phyloP scores from a whole-genome alignment of 768 basidiomycete species.

The Serendipita sp. region DNA sequence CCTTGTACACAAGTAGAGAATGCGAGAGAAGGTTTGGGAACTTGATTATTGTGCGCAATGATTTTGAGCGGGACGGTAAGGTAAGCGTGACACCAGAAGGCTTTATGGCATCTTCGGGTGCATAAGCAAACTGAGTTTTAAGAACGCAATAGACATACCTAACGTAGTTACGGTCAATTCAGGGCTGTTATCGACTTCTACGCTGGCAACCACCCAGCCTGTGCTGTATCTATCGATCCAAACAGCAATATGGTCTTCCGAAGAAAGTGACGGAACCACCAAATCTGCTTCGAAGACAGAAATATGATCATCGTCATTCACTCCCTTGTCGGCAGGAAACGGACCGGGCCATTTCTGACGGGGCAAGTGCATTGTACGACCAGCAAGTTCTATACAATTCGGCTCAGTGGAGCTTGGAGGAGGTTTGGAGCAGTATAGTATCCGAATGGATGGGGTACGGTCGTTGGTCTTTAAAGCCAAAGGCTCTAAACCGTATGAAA shows the following conservation, averaged over 20 bases:
- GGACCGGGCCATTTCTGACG: background rate
- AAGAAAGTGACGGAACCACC: background rate
- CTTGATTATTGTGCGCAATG: slow-evolving; percentile 27
- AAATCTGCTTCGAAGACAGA: background rate
- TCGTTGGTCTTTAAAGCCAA: background rate
- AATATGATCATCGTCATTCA: background rate
- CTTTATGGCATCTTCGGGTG: background rate
- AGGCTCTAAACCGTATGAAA: background rate
- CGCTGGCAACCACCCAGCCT: slow-evolving; percentile 36
- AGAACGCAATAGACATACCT: background rate
- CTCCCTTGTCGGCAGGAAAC: background rate
- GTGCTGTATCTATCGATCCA: background rate
- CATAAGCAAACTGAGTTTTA: background rate
- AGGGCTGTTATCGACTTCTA: slow-evolving; percentile 32
- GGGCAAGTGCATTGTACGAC: background rate
- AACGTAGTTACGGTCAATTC: background rate
- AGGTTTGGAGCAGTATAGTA: background rate
- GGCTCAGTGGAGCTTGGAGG: background rate
- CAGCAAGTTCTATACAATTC: background rate
- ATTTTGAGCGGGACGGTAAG: background rate
- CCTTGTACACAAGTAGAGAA: slow-evolving; percentile 47
- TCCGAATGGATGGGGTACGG: background rate
- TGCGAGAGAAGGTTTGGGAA: slow-evolving; percentile 43
- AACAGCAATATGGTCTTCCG: background rate
- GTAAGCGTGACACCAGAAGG: background rate